A percentile compares a stretch with the other conserved stretches of the same genome.
phyloP scores from a whole-genome alignment of 148 eudicot species.

The Fagopyrum esculentum region DNA sequence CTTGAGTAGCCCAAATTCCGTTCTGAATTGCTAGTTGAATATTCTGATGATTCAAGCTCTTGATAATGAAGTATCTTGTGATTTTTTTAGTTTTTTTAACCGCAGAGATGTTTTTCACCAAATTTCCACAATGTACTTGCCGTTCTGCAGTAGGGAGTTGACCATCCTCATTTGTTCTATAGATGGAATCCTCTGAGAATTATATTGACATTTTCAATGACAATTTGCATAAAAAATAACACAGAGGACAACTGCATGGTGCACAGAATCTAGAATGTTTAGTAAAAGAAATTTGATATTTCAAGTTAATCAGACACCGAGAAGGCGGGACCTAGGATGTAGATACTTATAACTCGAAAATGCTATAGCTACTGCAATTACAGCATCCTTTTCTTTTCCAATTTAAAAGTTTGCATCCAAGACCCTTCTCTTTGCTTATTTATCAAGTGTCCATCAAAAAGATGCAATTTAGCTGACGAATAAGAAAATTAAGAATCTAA shows the following conservation, averaged over 20 bases:
- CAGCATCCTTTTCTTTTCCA: not conserved
- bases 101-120: constrained; percentile 28
- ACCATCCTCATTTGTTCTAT: constrained; percentile 31
- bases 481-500: not conserved
- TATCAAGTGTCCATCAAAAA: not conserved
- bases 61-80: constrained; percentile 73
- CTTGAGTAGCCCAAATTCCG: constrained; percentile 92
- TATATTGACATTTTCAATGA: constrained; percentile 21
- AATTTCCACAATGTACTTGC: constrained; percentile 22
- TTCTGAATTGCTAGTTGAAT: constrained; percentile 61
- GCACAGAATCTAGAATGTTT: not conserved
- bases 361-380: not conserved
- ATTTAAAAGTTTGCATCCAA: not conserved
- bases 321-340: not conserved
- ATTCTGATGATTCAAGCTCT: constrained; percentile 81
- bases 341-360: not conserved
- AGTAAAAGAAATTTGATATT: not conserved
- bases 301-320: not conserved
- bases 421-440: not conserved
- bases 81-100: constrained; percentile 25
- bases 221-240: not conserved
- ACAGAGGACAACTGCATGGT: not conserved
- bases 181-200: constrained; percentile 47
- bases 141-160: constrained; percentile 30
- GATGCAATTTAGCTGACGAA: not conserved